A percentile compares a stretch with the other conserved stretches of the same genome.
These are phyloP conservation scores for Ceratocystis albifundus DNA, from an alignment of 2,329 filamentous ascomycete species.

Conservation along the genomic window DNA sequence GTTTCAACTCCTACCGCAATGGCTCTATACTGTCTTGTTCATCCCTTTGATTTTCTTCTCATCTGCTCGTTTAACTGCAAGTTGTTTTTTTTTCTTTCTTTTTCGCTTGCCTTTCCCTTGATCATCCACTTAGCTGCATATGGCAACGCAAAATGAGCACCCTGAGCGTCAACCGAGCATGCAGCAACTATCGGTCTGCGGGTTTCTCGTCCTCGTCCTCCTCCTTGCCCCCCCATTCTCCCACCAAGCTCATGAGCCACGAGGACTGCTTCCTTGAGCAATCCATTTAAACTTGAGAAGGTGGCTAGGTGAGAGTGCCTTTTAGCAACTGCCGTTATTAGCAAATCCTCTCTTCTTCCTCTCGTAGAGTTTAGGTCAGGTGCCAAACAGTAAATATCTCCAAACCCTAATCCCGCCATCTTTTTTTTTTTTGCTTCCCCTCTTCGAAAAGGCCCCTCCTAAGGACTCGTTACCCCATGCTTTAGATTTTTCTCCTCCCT, in stretches of 20 bases:
- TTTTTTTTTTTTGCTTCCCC: slow-evolving; percentile 17
- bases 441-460: not conserved
- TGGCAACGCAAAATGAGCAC: not conserved
- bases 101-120: not conserved
- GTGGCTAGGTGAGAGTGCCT: not conserved
- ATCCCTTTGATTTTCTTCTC: not conserved
- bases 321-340: not conserved
- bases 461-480: not conserved
- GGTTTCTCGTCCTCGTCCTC: not conserved
- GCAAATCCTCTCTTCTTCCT: not conserved
- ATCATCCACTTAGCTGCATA: not conserved
- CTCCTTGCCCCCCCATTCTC: not conserved
- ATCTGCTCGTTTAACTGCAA: not conserved
- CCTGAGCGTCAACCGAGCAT: not conserved
- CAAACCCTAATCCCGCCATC: slow-evolving; percentile 10
- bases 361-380: not conserved
- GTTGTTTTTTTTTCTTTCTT: too few relatives aligned
- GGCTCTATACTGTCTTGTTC: not conserved
- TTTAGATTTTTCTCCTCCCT: slow-evolving; percentile 8
- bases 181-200: not conserved
- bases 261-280: not conserved
- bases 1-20: not conserved
- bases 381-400: not conserved
- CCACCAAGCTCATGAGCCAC: not conserved
- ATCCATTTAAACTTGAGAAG: not conserved